Evolutionary conservation across 75 land plant genomes (phyloP).

Genomic region (Selaginella moellendorffii): DNA sequence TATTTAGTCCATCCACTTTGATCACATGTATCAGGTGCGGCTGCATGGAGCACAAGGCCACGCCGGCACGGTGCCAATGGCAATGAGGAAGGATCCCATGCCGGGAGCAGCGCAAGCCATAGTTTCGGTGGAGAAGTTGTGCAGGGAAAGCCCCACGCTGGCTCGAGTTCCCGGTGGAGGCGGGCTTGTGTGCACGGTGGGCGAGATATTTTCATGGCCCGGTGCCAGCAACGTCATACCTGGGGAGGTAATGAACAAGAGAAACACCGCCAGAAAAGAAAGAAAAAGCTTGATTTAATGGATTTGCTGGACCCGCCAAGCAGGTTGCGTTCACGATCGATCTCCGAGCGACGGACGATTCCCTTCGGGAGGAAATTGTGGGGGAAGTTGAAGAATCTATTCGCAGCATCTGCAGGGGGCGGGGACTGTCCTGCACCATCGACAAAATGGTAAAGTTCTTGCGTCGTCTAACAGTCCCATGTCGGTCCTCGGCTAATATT

Average conservation of each 20-base stretch:
- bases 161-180: conserved; percentile 19
- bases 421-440: conserved; percentile 55
- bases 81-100: conserved; percentile 90
- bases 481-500: neutral
- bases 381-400: conserved; percentile 33
- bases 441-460: conserved; percentile 61
- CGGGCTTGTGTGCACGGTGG: conserved; percentile 88
- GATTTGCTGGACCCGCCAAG: no score
- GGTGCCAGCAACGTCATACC: conserved; percentile 99
- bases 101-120: conserved; percentile 85
- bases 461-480: neutral
- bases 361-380: conserved; percentile 43
- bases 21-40: conserved; percentile 38
- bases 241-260: conserved; percentile 95
- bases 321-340: conserved; percentile 92
- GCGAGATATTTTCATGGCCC: conserved; percentile 89
- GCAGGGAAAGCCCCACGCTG: conserved; percentile 25
- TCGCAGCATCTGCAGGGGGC: conserved; percentile 39
- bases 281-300: no score
- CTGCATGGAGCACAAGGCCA: conserved; percentile 91
- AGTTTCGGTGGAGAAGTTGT: conserved; percentile 56
- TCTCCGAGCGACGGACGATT: conserved; percentile 66
- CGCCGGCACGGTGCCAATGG: conserved; percentile 99
- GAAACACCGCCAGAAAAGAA: no score
- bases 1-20: no score